These are phyloP conservation scores for Ophiocordyceps australis DNA, from an alignment of 2,329 filamentous ascomycete genomes.

Conservation along the genomic window DNA sequence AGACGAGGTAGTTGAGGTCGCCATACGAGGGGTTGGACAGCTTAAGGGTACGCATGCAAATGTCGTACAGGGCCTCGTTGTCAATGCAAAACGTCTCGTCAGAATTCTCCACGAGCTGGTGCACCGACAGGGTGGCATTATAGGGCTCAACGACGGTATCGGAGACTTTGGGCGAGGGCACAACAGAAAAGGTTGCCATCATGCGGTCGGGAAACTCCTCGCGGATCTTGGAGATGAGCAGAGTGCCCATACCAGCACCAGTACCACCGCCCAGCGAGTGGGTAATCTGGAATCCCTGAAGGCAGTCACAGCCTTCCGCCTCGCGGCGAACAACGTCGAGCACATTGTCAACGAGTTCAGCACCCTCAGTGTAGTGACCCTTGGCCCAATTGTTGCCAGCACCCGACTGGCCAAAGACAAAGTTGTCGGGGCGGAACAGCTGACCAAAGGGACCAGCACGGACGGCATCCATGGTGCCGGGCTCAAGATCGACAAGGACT, in stretches of 20 bases:
- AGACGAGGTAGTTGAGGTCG: conserved; percentile 98
- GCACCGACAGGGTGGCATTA: conserved; percentile 96
- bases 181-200: conserved; percentile 99
- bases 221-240: conserved; percentile 99
- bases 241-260: conserved; percentile 99
- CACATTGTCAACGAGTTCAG: conserved; percentile 94
- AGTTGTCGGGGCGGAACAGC: conserved; percentile 99
- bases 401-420: conserved; percentile 98
- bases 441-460: conserved; percentile 95
- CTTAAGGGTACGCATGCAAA: conserved; percentile 99
- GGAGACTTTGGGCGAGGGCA: conserved; percentile 97
- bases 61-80: conserved; percentile 99
- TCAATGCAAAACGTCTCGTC: conserved; percentile 99
- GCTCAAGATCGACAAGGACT: conserved; percentile 98
- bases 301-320: conserved; percentile 97
- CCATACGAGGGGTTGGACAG: conserved; percentile 96
- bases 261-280: conserved; percentile 99
- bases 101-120: conserved; percentile 99
- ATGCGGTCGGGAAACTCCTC: conserved; percentile 99
- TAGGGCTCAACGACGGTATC: conserved; percentile 99
- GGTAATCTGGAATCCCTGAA: conserved; percentile 99
- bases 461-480: conserved; percentile 98
- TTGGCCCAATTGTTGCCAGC: conserved; percentile 99
- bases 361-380: conserved; percentile 99
- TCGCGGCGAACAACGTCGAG: conserved; percentile 97